Conservation (phyloP, 2,329 filamentous ascomycete species). For the Aspergillus sp. region DNA sequence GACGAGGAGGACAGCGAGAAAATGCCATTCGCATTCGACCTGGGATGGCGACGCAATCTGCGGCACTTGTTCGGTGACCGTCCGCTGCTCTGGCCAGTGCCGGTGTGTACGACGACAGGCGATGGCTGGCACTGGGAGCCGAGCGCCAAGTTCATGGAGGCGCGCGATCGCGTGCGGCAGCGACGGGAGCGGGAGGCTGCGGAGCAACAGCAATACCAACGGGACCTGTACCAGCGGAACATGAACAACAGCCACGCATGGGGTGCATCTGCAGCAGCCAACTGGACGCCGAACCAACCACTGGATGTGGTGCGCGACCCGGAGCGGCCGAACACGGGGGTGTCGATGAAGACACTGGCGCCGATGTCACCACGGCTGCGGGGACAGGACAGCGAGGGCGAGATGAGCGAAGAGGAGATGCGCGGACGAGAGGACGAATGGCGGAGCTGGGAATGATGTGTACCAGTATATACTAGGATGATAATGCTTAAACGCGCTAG, state of each 20-base stretch:
- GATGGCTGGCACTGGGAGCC: conserved; percentile 96
- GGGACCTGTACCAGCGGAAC: conserved; percentile 39
- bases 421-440: conserved; percentile 36
- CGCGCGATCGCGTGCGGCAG: conserved; percentile 42
- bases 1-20: conserved; percentile 86
- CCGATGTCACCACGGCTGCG: conserved; percentile 42
- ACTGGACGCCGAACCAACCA: conserved; percentile 25
- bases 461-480: too few species aligned
- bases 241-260: conserved; percentile 34
- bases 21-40: conserved; percentile 89
- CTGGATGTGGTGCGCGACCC: conserved; percentile 21
- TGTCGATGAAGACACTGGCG: conserved; percentile 47
- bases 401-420: conserved; percentile 3
- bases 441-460: conserved; percentile 42
- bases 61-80: conserved; percentile 76
- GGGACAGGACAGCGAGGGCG: conserved; percentile 24
- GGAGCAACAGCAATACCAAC: conserved; percentile 36
- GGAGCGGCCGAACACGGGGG: conserved; percentile 41
- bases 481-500: too few species aligned
- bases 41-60: conserved; percentile 80
- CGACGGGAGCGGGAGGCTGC: conserved; percentile 33
- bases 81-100: conserved; percentile 74
- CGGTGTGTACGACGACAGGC: conserved; percentile 80
- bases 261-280: conserved; percentile 24
- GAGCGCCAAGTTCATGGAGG: conserved; percentile 74